Percentiles rank a stretch among this genome's conserved stretches.
Conservation (phyloP, 23 red algal species). For the Gracilaria caudata region DNA sequence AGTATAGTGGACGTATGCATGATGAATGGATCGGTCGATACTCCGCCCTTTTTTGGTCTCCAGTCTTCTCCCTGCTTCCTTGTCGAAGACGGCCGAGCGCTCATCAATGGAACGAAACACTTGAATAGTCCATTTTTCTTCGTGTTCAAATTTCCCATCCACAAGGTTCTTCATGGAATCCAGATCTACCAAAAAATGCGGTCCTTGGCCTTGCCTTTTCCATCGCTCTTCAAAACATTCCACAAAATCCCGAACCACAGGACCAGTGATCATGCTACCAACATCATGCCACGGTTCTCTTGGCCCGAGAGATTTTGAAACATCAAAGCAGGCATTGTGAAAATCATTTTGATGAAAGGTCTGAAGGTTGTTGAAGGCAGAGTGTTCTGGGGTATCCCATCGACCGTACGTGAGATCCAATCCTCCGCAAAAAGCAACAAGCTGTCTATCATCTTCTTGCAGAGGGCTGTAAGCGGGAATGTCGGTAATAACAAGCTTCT, state of each 20-base stretch:
- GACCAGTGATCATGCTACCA: conserved; percentile 41
- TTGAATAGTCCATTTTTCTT: conserved; percentile 77
- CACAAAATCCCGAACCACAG: conserved; percentile 55
- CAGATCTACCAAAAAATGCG: conserved; percentile 28
- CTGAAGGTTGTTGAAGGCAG: conserved; percentile 34
- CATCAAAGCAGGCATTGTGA: conserved; percentile 72
- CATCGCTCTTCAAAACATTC: conserved; percentile 73
- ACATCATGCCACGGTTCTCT: conserved; percentile 85
- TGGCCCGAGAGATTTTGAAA: conserved; percentile 40
- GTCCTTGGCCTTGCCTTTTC: conserved; percentile 54
- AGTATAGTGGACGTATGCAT: conserved; percentile 77
- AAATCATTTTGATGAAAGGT: conserved; percentile 59
- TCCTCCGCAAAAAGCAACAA: conserved; percentile 71
- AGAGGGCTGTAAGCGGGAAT: conserved; percentile 12
- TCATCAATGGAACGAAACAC: conserved; percentile 77
- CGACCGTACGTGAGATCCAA: conserved; percentile 74
- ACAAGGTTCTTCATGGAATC: conserved; percentile 34
- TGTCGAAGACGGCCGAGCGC: conserved; percentile 53
- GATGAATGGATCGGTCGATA: conserved; percentile 67
- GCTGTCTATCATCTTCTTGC: conserved; percentile 40
- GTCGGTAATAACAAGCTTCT: conserved; percentile 68
- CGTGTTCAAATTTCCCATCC: conserved; percentile 46
- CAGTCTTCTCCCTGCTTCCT: conserved; percentile 33
- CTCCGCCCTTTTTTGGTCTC: conserved; percentile 71
- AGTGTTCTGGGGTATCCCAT: conserved; percentile 69